These are phyloP conservation scores for Fusarium euwallaceae DNA, from an alignment of 2,329 filamentous ascomycete genomes.

Conservation along the genomic window DNA sequence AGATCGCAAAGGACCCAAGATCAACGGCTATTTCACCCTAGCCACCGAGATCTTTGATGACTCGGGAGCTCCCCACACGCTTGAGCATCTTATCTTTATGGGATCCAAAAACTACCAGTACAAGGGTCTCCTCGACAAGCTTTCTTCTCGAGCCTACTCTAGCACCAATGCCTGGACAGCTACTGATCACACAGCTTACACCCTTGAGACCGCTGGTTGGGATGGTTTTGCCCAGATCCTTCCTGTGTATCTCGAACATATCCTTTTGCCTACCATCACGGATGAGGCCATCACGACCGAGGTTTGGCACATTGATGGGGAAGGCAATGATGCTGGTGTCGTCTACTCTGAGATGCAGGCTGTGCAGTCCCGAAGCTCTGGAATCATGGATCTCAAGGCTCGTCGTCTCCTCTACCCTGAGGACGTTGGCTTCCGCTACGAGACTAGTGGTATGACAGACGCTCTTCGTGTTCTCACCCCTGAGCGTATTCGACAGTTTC, in stretches of 20 bases:
- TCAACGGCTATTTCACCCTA: conserved; percentile 93
- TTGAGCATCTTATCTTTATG: conserved; percentile 87
- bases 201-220: conserved; percentile 96
- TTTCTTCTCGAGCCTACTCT: conserved; percentile 93
- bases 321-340: conserved; percentile 94
- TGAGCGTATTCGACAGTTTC: conserved; percentile 93
- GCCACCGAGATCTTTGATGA: conserved; percentile 98
- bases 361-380: conserved; percentile 84
- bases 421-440: conserved; percentile 92
- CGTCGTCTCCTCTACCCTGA: conserved; percentile 88
- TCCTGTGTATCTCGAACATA: conserved; percentile 94
- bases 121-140: conserved; percentile 94
- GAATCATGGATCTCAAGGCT: conserved; percentile 89
- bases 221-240: conserved; percentile 95
- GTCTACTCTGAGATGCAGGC: conserved; percentile 99
- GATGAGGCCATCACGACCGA: conserved; percentile 95
- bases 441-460: conserved; percentile 98
- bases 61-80: conserved; percentile 88
- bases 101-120: conserved; percentile 94
- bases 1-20: conserved; percentile 93
- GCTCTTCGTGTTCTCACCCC: conserved; percentile 87
- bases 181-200: conserved; percentile 96
- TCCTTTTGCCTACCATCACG: conserved; percentile 90
- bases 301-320: conserved; percentile 94
- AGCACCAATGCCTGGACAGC: conserved; percentile 97